These are phyloP conservation scores for Schizochytrium sp. DNA, from an alignment of 108 stramenopile species.

Conservation along the genomic window DNA sequence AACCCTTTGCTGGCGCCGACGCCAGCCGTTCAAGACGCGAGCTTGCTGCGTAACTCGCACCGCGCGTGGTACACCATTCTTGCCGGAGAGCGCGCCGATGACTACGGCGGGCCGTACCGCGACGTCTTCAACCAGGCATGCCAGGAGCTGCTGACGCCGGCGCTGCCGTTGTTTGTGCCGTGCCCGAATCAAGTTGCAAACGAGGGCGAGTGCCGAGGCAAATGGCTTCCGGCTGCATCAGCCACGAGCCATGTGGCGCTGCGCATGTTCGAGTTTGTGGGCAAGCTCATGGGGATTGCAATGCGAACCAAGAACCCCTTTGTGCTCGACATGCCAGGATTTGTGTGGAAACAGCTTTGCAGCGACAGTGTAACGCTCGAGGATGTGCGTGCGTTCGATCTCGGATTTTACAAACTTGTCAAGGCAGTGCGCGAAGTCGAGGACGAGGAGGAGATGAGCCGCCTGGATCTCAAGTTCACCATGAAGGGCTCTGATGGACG, in stretches of 20 bases:
- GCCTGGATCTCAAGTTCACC: background rate
- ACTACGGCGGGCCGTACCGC: slow-evolving; percentile 94
- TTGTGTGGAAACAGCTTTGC: slow-evolving; percentile 20
- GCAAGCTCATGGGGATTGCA: slow-evolving; percentile 17
- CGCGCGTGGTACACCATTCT: slow-evolving; percentile 91
- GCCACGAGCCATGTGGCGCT: background rate
- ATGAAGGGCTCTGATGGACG: background rate
- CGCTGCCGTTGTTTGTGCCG: background rate
- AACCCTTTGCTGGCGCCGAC: slow-evolving; percentile 4
- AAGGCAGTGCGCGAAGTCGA: background rate
- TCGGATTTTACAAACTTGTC: background rate
- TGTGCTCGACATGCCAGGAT: background rate
- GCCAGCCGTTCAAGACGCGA: background rate
- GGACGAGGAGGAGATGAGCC: background rate
- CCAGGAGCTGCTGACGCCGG: slow-evolving; percentile 54
- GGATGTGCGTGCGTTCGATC: background rate
- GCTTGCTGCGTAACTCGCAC: slow-evolving; percentile 3
- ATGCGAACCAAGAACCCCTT: background rate
- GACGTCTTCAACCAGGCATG: slow-evolving; percentile 84
- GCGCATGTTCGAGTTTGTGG: slow-evolving; percentile 21
- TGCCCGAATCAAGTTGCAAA: background rate
- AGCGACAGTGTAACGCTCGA: background rate
- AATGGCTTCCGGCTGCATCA: background rate
- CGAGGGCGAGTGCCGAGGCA: background rate
- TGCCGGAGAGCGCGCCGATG: slow-evolving; percentile 92